Evolutionary conservation across 371 early-diverging fungal species (phyloP), one percentile per base, ranked within the genome.

Genomic region (Circinella minor): DNA sequence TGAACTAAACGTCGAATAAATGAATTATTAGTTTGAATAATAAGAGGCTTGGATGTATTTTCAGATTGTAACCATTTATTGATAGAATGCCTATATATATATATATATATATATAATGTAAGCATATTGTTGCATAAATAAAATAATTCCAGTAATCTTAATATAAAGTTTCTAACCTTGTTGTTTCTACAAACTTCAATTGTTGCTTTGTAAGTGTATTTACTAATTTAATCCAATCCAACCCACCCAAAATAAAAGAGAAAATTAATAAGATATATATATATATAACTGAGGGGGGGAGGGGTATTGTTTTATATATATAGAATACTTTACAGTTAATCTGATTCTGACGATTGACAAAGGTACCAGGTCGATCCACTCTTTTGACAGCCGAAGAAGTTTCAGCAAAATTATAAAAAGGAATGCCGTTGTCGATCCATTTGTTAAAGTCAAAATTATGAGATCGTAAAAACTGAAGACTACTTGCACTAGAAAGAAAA

Each of bases 401-500:
- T 72, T 83, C 82, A 4, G 79, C 61, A 34, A 64, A 73, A 61
- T 82, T 83, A 36, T 77, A 71, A 59, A 74, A 86, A 9, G 85
- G 82, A 36, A 86, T 83, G 4, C 84, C 87, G 65, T 71, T 67
- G 37, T 71, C 74, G 60, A 85, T 77, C 36, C 71, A 37, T 66
- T 92, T 91, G 80, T 94, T 93, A 70, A 96, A 94, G 72, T 95
- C 93, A 77, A 96, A 95, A 14, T 83, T 75, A 77, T 92, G 89
- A 3, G 74, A 65, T 61, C 75, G 66, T 36, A 83, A 55, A 63
- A 81, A 81, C 5, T 70, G 38, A 9, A 95, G 71, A 54, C 91
- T 90, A 39, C 89, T 84, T 47, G 89, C 87, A 68, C 90, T 90
- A 60, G 83, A 83, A 6, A 81, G 69, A 70, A 94, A 93, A 47